Percentiles rank a stretch among this genome's conserved stretches.
Evolutionary conservation across 1,284 basidiomycete species (phyloP).

Genomic region (Ganoderma leucocontextum): DNA sequence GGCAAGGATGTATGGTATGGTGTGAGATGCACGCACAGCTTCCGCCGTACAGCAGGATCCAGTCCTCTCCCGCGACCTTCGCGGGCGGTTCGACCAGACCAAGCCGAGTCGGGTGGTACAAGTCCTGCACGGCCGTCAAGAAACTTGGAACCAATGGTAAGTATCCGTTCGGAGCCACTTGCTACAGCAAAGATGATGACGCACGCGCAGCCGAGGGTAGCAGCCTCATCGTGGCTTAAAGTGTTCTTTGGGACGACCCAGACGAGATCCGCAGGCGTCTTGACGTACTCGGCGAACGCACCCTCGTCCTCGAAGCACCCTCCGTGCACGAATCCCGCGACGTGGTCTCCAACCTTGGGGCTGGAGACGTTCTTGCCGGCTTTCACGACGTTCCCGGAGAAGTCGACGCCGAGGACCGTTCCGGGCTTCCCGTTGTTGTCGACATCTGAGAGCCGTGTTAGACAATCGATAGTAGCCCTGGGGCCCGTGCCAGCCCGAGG

Average conservation of each 20-base stretch:
- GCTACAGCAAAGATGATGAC: slow-evolving; percentile 18
- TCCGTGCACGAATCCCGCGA: slow-evolving; percentile 40
- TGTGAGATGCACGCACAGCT: slow-evolving; percentile 32
- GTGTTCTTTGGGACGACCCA: slow-evolving; percentile 45
- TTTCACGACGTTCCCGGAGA: slow-evolving; percentile 37
- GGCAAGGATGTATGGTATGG: neutral
- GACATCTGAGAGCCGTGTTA: slow-evolving; percentile 23
- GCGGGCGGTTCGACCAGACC: slow-evolving; percentile 36
- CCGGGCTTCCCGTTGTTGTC: slow-evolving; percentile 29
- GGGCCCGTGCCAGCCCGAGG: too few species aligned
- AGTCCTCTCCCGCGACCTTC: slow-evolving; percentile 29
- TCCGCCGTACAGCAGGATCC: slow-evolving; percentile 43
- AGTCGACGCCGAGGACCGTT: slow-evolving; percentile 39
- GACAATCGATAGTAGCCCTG: neutral
- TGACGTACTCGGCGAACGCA: slow-evolving; percentile 52
- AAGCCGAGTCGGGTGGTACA: slow-evolving; percentile 40
- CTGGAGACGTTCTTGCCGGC: slow-evolving; percentile 36
- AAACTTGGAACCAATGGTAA: slow-evolving; percentile 25
- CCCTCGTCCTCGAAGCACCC: slow-evolving; percentile 41
- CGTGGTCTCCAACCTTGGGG: slow-evolving; percentile 37
- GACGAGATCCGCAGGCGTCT: slow-evolving; percentile 41
- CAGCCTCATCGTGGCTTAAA: slow-evolving; percentile 46
- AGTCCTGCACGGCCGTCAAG: slow-evolving; percentile 47
- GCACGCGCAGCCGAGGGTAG: slow-evolving; percentile 48
- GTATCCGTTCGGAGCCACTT: neutral